phyloP scores from a whole-genome alignment of 2,329 filamentous ascomycete genomes.

The Aspergillus sp. region DNA sequence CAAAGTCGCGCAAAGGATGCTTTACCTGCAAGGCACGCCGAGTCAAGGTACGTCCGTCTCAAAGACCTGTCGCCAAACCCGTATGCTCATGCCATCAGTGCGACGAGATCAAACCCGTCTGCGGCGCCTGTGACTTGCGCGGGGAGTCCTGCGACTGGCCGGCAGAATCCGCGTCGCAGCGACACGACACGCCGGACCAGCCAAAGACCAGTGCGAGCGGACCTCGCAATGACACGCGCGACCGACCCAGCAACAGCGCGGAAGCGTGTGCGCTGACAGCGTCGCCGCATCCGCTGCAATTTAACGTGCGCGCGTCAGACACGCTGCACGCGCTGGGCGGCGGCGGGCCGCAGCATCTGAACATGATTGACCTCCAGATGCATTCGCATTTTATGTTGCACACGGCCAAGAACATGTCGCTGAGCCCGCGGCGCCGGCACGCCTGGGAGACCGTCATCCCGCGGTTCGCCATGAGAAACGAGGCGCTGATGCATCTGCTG shows the following conservation, averaged over 20 bases:
- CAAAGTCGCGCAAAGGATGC: constrained; percentile 26
- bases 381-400: constrained; percentile 17
- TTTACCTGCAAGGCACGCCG: constrained; percentile 22
- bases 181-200: neutral
- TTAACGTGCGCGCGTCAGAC: constrained; percentile 1
- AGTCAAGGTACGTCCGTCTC: constrained; percentile 21
- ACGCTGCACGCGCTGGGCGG: neutral
- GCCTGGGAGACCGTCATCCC: constrained; percentile 23
- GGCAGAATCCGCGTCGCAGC: neutral
- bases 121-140: constrained; percentile 20
- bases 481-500: constrained; percentile 26
- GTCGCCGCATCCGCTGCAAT: constrained; percentile 12
- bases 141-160: constrained; percentile 16
- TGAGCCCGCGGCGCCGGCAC: constrained; percentile 3
- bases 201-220: neutral
- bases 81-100: constrained; percentile 14
- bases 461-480: constrained; percentile 15
- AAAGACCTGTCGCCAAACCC: neutral
- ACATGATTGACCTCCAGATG: constrained; percentile 21
- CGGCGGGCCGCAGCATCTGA: constrained; percentile 1
- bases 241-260: neutral
- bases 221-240: neutral
- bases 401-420: constrained; percentile 15
- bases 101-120: constrained; percentile 24
- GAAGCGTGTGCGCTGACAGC: neutral